Evolutionary conservation across 352 stramenopile genomes (phyloP), one percentile per base, ranked within the genome.

Genomic region (Pythium scleroteichum): DNA sequence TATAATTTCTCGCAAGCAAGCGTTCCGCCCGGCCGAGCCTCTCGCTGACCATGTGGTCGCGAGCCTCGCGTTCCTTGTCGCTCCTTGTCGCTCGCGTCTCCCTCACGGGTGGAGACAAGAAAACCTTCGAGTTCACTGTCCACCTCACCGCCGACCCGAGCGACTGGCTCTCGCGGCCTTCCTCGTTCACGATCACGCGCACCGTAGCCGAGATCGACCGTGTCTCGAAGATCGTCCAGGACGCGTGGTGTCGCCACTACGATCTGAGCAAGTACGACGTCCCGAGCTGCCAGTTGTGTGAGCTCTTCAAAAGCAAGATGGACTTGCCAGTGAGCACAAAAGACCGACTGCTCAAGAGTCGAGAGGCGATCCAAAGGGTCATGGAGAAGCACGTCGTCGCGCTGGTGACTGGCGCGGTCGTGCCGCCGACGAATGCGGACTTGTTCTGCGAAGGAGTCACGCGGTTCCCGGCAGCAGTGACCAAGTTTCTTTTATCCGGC

Each of bases 41-140:
- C 48, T 55, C n/a, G 48, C 19, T 19, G 48, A 55, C 2, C 48
- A 55, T 20, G 33, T 39, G 6, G 14, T 55, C 32, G 29, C 29
- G 2, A 45, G 48, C 32, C 33, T 55, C 20, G 32, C 17, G 19
- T 55, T 55, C 32, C 48, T 55, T n/a, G n/a, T n/a, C n/a, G n/a
- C 24, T 32, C 6, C 29, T 27, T 12, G 48, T 55, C 17, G 32
- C 38, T 13, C n/a, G 17, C 16, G 27, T 55, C 19, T 20, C 26
- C 3, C 29, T 55, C 48, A 45, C 32, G 20, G 48, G 48, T 12
- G 48, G 48, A 13, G 48, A 55, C 32, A 55, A 55, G 27, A 55
- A 55, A 20, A 55, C 4, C 12, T 55, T 55, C 20, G 29, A 55
- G 48, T 45, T 55, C 19, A 55, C 48, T 2, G 29, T 55, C n/a